phyloP scores from a whole-genome alignment of 2,329 filamentous ascomycete species.

The Elsinoe arachidis region DNA sequence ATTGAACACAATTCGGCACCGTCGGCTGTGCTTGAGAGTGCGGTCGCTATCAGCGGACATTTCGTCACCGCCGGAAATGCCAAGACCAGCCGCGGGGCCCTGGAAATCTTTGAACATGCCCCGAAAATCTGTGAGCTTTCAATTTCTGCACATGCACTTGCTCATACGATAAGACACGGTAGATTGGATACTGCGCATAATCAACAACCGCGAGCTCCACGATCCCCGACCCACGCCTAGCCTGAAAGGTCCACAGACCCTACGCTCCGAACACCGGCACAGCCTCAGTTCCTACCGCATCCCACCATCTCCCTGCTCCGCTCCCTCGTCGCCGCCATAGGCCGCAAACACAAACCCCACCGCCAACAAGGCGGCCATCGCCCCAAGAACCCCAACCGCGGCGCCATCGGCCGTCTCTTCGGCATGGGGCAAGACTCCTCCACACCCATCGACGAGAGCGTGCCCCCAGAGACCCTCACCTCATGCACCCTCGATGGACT shows the following conservation, averaged over 20 bases:
- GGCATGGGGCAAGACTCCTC: constrained; percentile 82
- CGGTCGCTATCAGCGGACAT: background rate
- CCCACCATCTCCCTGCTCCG: background rate
- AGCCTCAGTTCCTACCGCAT: no score
- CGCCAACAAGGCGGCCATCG: constrained; percentile 29
- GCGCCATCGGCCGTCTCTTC: constrained; percentile 19
- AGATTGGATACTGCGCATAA: no score
- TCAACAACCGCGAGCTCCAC: no score
- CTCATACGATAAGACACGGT: no score
- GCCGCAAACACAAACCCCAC: constrained; percentile 40
- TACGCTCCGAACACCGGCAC: no score
- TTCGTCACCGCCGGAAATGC: background rate
- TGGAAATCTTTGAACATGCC: background rate
- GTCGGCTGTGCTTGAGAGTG: background rate
- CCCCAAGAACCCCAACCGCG: constrained; percentile 18
- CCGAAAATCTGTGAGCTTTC: background rate
- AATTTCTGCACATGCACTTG: background rate
- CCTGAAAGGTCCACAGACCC: no score
- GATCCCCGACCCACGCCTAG: no score
- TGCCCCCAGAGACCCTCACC: constrained; percentile 55
- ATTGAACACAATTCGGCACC: no score
- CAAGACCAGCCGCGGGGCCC: background rate
- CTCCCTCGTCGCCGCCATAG: constrained; percentile 35
- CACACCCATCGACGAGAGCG: constrained; percentile 54
- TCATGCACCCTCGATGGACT: constrained; percentile 63